Evolutionary conservation across 1,284 basidiomycete species (phyloP), one percentile per base, ranked within the genome.

Genomic region (Hypsizygus ulmarius): DNA sequence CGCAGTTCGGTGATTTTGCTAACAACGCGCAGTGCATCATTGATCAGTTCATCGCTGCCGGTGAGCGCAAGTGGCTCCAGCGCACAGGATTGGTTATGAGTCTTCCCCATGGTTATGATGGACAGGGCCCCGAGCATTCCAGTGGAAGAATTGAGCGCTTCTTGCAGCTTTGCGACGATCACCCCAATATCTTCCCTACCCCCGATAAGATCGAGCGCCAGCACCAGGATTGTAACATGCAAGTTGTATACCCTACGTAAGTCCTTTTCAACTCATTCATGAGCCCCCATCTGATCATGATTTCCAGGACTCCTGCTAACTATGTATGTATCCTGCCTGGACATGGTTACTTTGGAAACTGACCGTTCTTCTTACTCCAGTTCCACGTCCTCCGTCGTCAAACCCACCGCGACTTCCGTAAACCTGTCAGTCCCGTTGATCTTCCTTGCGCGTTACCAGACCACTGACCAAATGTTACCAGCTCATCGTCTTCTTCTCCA

Each of bases 161-260:
- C 85, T 74, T 99, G 59, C 95, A 98, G 72, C 81, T 99, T 34
- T 97, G 94, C 63, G 97, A 97, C 69, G 97, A 99, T 64, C 94
- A 99, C 67, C 96, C 96, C 8, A 81, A 95, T 67, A 66, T 87
- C 57, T 98, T 86, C 83, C 97, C 97, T 3, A 83, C 84, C 0
- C 79, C 81, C 1, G 85, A 97, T 69, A 95, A 96, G 78, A 74
- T 95, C 56, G 91, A 95, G 66, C 78, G 97, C 47, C 93, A 97
- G 65, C 94, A 97, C 66, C 97, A 99, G 74, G 97, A 99, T 68
- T 96, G 93, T 70, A 99, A 99, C 69, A 95, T 99, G 93, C 96
- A 98, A 71, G 87, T 98, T 57, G 92, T 97, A 33, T 98, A 98
- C 73, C 89, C 92, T 14, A 95, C 95, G 81, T 88, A 64, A 67